Percentiles rank a stretch among this genome's conserved stretches.
Conservation (phyloP, 495 filamentous ascomycete species). For the Parathielavia appendiculata region DNA sequence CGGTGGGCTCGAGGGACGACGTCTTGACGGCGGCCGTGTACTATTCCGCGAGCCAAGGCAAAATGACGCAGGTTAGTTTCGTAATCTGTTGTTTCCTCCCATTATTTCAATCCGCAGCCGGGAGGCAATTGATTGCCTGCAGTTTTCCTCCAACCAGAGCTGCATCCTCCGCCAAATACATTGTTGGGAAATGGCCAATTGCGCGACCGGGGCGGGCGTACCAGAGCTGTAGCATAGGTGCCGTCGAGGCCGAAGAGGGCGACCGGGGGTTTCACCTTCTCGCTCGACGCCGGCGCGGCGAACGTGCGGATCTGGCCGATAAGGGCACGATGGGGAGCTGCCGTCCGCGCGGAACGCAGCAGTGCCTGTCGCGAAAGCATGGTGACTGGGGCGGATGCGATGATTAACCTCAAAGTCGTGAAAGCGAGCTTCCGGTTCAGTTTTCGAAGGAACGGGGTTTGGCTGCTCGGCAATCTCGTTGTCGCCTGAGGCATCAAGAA, state of each 20-base stretch:
- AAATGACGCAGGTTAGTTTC: slow-evolving; percentile 36
- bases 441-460: slow-evolving; percentile 36
- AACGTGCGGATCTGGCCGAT: slow-evolving; percentile 57
- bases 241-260: slow-evolving; percentile 93
- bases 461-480: slow-evolving; percentile 31
- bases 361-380: slow-evolving; percentile 62
- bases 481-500: slow-evolving; percentile 31
- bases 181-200: slow-evolving; percentile 15
- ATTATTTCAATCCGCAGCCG: not conserved
- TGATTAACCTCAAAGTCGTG: slow-evolving; percentile 35
- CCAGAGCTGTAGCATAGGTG: slow-evolving; percentile 96
- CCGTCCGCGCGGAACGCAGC: slow-evolving; percentile 52
- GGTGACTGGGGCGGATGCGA: slow-evolving; percentile 34
- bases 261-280: slow-evolving; percentile 75
- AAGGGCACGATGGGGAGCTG: slow-evolving; percentile 46
- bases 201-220: slow-evolving; percentile 47
- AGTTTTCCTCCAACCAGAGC: not conserved
- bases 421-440: slow-evolving; percentile 28
- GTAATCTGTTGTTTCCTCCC: not conserved
- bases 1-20: slow-evolving; percentile 71
- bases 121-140: slow-evolving; percentile 7
- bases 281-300: slow-evolving; percentile 58
- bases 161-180: not conserved
- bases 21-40: slow-evolving; percentile 93
- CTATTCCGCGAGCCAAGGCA: slow-evolving; percentile 41